These are phyloP conservation scores for Phaffia tasmanica DNA, from an alignment of 768 basidiomycete genomes.

Conservation along the genomic window DNA sequence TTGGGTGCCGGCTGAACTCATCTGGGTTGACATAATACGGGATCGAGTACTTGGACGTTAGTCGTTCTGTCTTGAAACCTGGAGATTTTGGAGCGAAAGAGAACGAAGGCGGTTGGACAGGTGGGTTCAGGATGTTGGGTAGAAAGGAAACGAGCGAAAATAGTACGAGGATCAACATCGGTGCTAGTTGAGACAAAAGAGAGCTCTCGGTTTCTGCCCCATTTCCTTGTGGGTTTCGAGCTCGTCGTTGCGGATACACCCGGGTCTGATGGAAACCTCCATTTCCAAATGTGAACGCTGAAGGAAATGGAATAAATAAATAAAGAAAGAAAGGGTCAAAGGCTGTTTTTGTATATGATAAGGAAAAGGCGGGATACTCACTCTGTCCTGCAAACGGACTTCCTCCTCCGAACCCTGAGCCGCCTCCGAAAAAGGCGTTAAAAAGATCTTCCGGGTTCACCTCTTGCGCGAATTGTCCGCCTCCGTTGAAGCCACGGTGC, in stretches of 20 bases:
- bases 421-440: slow-evolving; percentile 87
- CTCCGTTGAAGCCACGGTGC: slow-evolving; percentile 31
- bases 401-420: slow-evolving; percentile 25
- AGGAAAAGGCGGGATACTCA: background rate
- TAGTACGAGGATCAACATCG: slow-evolving; percentile 67
- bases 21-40: slow-evolving; percentile 71
- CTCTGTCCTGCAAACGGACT: background rate
- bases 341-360: background rate
- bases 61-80: slow-evolving; percentile 58
- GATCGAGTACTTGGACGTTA: slow-evolving; percentile 58
- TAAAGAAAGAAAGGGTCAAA: background rate
- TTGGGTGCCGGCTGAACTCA: slow-evolving; percentile 69
- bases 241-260: slow-evolving; percentile 40
- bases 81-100: slow-evolving; percentile 50
- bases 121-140: slow-evolving; percentile 53
- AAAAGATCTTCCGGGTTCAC: slow-evolving; percentile 92
- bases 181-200: slow-evolving; percentile 57
- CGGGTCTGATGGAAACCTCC: slow-evolving; percentile 69
- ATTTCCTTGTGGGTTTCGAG: slow-evolving; percentile 37
- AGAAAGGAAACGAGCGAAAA: slow-evolving; percentile 75
- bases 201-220: slow-evolving; percentile 38
- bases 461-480: slow-evolving; percentile 45
- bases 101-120: slow-evolving; percentile 58
- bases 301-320: slow-evolving; percentile 12
- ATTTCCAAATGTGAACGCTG: slow-evolving; percentile 66